Evolutionary conservation across 2,329 filamentous ascomycete genomes (phyloP), one percentile per base, ranked within the genome.

Genomic region (Rutstroemia sp.): DNA sequence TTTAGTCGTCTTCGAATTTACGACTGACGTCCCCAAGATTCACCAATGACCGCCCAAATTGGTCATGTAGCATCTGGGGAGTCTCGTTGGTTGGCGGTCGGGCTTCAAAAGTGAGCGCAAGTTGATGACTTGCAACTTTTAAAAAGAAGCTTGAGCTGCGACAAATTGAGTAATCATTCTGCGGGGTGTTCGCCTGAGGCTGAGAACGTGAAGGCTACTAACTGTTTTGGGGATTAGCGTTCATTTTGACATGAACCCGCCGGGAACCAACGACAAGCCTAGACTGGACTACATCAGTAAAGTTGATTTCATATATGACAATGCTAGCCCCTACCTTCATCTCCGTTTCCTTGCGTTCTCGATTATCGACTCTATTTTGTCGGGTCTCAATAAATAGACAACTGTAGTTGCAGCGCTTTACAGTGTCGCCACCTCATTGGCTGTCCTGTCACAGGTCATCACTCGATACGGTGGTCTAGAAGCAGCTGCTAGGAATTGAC

Each of bases 11-110:
- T 51, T 55, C 51, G 37, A 49, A 58, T 49, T 49, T 56, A 49
- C 56, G 50, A 63, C 59, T 61, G 68, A 69, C 67, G 65, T 70
- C 68, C 68, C 68, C 68, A 68, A 69, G 67, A 68, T 67, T 69
- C 59, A 68, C 67, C 68, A 63, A 64, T 66, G 66, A 68, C 68
- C 68, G 61, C 56, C 50, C 42, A 21, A 39, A 19, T 21, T 52
- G 54, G 52, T 55, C 52, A 55, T 55, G 52, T 50, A 44, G 52
- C 52, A 55, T 55, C 52, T 55, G 52, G 52, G 52, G 52, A 55
- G 52, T 55, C 52, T 55, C 42, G 21, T 50, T 45, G 46, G 34
- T 50, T 34, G 18, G 30, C 21, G 52, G 45, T 42, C 12, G 25
- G 42, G 19, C 52, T 44, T 50, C 50, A 50, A 25, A 44, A 34